Evolutionary conservation across 208 protist genomes (phyloP), one percentile per base, ranked within the genome.

Genomic region (Trypanosoma mega): DNA sequence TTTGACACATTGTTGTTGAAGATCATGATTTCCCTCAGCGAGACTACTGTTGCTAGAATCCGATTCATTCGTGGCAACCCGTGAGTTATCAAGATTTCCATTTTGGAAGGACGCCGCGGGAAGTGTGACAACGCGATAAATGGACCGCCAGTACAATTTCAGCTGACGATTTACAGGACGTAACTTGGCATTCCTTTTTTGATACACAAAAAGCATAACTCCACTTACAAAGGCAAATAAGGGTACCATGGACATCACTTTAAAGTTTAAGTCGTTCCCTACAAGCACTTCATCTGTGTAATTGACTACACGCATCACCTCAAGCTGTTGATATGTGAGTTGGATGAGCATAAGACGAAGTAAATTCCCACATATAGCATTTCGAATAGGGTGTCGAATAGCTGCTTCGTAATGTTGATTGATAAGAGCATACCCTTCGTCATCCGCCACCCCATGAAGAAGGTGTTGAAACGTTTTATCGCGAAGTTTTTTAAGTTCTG

Each of bases 181-280:
- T 41, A 71, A 63, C 41, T 50, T 74, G 1, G 54, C 57, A 4
- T 75, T 54, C 50, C 72, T 77, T 8, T 72, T 70, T 30, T 70
- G 47, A 16, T 72, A 58, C 5, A 21, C 24, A 68, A 76, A 80
- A 20, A 69, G 33, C 14, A 64, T 37, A 2, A 72, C 29, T 21
- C 78, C 34, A 0, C 68, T 52, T 0, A 67, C 59, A 0, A 70
- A 57, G 8, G 57, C 57, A 14, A 90, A 63, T 4, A 90, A 60
- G 3, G 82, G 86, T 48, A 85, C 66, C 60, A 89, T 70, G 12
- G 82, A 77, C 80, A 90, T 90, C 12, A 93, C 56, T 59, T 86
- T 81, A 56, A 90, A 90, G 45, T 90, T 93, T 31, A 93, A 53
- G 44, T 88, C 82, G 62, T 90, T 93, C 55, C 78, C 75, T 41